Conservation (phyloP, 352 stramenopile species). For the Globisporangium spiculum region DNA sequence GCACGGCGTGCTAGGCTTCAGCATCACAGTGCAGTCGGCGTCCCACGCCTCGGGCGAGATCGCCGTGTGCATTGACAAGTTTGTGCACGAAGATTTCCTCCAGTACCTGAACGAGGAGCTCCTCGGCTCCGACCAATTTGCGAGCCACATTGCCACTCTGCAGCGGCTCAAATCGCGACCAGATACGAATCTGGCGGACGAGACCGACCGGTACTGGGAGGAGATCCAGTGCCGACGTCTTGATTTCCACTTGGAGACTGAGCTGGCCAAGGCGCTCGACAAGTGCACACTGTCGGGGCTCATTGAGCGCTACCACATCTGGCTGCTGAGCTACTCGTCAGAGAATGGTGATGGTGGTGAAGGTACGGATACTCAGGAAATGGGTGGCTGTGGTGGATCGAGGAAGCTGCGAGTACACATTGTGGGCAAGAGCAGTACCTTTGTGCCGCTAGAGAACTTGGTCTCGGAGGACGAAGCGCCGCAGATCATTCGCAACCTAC, state of each 20-base stretch:
- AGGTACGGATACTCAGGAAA: background rate
- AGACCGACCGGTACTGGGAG: slow-evolving; percentile 72
- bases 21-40: slow-evolving; percentile 67
- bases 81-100: slow-evolving; percentile 48
- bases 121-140: slow-evolving; percentile 22
- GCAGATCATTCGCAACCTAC: slow-evolving; percentile 56
- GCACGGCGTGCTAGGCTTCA: slow-evolving; percentile 69
- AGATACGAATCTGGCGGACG: slow-evolving; percentile 47
- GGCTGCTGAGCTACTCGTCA: slow-evolving; percentile 31
- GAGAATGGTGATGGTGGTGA: background rate
- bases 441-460: slow-evolving; percentile 62
- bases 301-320: slow-evolving; percentile 43
- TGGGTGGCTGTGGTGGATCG: slow-evolving; percentile 6
- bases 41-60: slow-evolving; percentile 59
- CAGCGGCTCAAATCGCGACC: slow-evolving; percentile 43
- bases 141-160: slow-evolving; percentile 43
- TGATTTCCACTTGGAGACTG: slow-evolving; percentile 57
- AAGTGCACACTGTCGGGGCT: slow-evolving; percentile 43
- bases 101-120: slow-evolving; percentile 34
- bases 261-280: slow-evolving; percentile 38
- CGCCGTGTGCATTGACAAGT: slow-evolving; percentile 54
- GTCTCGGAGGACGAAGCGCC: slow-evolving; percentile 44
- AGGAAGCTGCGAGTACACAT: slow-evolving; percentile 75
- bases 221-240: slow-evolving; percentile 62
- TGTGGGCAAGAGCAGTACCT: slow-evolving; percentile 57